phyloP scores from a whole-genome alignment of 75 land plant species.

The Pinus taeda region DNA sequence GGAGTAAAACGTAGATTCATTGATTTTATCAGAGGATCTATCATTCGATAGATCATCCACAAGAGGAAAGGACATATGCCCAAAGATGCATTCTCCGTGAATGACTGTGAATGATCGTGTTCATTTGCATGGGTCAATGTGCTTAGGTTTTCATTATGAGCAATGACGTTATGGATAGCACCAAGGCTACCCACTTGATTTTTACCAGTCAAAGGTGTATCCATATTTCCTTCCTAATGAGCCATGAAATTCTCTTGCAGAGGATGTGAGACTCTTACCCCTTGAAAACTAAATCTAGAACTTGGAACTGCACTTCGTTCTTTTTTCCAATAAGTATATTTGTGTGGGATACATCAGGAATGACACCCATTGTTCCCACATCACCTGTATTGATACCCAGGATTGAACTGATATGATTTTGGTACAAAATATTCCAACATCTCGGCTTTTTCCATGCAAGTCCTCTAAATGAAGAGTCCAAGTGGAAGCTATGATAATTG shows the following conservation, averaged over 20 bases:
- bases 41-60: too few relatives aligned
- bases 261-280: neutral
- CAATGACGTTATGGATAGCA: too few relatives aligned
- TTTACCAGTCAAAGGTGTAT: too few relatives aligned
- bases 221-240: neutral
- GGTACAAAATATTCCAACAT: neutral
- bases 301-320: constrained; percentile 3
- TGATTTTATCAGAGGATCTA: too few relatives aligned
- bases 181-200: too few relatives aligned
- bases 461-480: neutral
- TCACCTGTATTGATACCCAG: neutral
- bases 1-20: too few relatives aligned
- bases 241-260: neutral
- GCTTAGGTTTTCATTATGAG: too few relatives aligned
- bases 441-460: neutral
- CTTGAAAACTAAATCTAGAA: neutral
- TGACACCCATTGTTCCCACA: neutral
- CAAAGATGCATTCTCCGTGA: too few relatives aligned
- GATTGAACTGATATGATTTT: constrained; percentile 3
- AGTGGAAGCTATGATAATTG: neutral
- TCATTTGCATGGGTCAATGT: too few relatives aligned
- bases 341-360: constrained; percentile 1
- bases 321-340: neutral
- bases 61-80: too few relatives aligned
- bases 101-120: too few relatives aligned